Percentiles rank a stretch among this genome's conserved stretches.
These are phyloP conservation scores for Penicillium angulare DNA, from an alignment of 495 filamentous ascomycete species.

Conservation along the genomic window DNA sequence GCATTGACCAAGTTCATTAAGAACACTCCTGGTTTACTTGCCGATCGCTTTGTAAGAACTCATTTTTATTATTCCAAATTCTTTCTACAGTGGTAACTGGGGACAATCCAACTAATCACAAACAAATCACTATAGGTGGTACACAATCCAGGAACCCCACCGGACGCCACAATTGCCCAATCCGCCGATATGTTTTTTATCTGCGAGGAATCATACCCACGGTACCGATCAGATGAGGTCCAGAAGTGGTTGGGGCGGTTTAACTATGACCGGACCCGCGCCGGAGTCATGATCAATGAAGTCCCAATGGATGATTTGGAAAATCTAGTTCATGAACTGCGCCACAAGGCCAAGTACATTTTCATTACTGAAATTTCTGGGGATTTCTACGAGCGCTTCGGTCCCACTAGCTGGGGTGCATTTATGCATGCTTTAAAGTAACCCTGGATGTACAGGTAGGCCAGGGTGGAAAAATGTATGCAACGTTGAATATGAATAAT, in stretches of 20 bases:
- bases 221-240: conserved; percentile 1
- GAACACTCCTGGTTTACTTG: background rate
- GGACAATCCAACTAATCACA: background rate
- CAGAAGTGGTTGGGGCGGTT: background rate
- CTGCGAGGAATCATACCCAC: conserved; percentile 2
- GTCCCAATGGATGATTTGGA: background rate
- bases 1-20: conserved; percentile 2
- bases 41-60: conserved; percentile 3
- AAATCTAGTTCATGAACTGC: background rate
- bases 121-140: background rate
- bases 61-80: background rate
- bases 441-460: too few relatives aligned
- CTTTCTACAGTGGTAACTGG: background rate
- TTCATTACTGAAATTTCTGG: conserved; percentile 2
- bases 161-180: background rate
- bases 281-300: conserved; percentile 1
- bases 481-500: too few relatives aligned
- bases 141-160: conserved; percentile 2
- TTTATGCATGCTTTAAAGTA: conserved; percentile 2
- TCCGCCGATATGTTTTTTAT: conserved; percentile 3
- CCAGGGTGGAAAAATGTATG: too few relatives aligned
- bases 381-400: conserved; percentile 6
- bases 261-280: background rate
- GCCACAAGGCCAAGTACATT: background rate
- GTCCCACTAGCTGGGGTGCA: background rate